Evolutionary conservation across 441 rosid genomes (phyloP), one percentile per base, ranked within the genome.

Genomic region (Corymbia citriodora): DNA sequence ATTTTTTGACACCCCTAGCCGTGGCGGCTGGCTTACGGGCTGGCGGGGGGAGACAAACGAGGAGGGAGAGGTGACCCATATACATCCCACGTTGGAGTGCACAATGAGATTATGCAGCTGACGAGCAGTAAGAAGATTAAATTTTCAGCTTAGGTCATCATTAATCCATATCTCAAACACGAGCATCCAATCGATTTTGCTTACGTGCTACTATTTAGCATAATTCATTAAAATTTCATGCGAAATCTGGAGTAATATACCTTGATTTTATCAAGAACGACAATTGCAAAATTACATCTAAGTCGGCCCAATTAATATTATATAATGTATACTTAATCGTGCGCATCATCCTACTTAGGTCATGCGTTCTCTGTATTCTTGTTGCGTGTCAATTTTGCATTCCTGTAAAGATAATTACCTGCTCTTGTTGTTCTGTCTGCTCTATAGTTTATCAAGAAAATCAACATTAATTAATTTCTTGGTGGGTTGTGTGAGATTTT

Each of bases 61-160:
- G 16, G 50, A 40, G 82, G 50, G 50, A 40, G 83, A 40, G 29
- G 16, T 7, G 50, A 74, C 10, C 79, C 12, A 31, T 68, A 1
- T 31, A 16, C 1, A 0, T 68, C 13, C 45, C 45, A 9, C 0
- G 40, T 68, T 7, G 45, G 12, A 0, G 79, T 0, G 7, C 9
- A 0, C 36, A 68, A 68, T 17, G 12, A 0, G 29, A 74, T 40
- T 25, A 40, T 6, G 52, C 15, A 40, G 50, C 29, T 2, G n/a
- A 45, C 15, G n/a, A 40, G 9, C 52, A 12, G n/a, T 23, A 40
- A 79, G 17, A 23, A 40, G 9, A 79, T 3, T 8, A 31, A 40
- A 21, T 40, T 45, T 79, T 12, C 85, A 40, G 29, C 8, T 40
- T 23, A 12, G 49, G 52, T 79, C 18, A 2, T 79, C n/a, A 13